Percentiles rank a stretch among this genome's conserved stretches.
These are phyloP conservation scores for Paratinospora sagittata DNA, from an alignment of 164 flowering plant genomes.

Conservation along the genomic window DNA sequence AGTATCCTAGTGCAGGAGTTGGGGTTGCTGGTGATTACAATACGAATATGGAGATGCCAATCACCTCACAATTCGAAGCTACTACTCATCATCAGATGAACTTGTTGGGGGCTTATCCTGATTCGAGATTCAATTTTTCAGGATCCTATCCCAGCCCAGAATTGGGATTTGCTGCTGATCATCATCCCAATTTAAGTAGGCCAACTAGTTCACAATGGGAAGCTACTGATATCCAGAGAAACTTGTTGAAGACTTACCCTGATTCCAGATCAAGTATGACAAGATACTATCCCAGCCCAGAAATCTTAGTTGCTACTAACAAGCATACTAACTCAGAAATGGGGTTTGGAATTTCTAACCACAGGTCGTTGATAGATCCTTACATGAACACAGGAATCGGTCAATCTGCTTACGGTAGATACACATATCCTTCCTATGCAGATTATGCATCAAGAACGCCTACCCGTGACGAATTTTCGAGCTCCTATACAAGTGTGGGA, in stretches of 20 bases:
- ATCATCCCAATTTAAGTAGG: conserved; percentile 12
- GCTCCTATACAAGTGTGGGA: conserved; percentile 10
- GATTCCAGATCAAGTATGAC: conserved; percentile 13
- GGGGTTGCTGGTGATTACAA: conserved; percentile 8
- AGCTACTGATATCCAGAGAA: background rate
- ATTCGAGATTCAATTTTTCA: conserved; percentile 13
- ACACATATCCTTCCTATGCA: conserved; percentile 11
- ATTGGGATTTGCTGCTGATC: conserved; percentile 4
- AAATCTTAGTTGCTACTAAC: conserved; percentile 6
- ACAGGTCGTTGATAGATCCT: conserved; percentile 13
- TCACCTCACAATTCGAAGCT: conserved; percentile 4
- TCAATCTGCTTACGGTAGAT: conserved; percentile 11
- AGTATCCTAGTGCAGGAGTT: conserved; percentile 9
- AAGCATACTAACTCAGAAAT: conserved; percentile 14
- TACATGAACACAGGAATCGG: conserved; percentile 8
- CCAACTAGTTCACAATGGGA: conserved; percentile 14
- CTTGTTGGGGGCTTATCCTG: conserved; percentile 8
- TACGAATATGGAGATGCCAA: conserved; percentile 17
- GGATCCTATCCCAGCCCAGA: conserved; percentile 11
- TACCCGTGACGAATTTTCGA: conserved; percentile 1
- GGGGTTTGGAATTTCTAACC: conserved; percentile 18
- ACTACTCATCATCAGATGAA: background rate
- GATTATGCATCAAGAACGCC: conserved; percentile 17
- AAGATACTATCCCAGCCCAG: conserved; percentile 11
- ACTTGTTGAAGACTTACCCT: conserved; percentile 10